Conservation (phyloP, 805 yeast genomes). For the Candida yuanshanica region DNA sequence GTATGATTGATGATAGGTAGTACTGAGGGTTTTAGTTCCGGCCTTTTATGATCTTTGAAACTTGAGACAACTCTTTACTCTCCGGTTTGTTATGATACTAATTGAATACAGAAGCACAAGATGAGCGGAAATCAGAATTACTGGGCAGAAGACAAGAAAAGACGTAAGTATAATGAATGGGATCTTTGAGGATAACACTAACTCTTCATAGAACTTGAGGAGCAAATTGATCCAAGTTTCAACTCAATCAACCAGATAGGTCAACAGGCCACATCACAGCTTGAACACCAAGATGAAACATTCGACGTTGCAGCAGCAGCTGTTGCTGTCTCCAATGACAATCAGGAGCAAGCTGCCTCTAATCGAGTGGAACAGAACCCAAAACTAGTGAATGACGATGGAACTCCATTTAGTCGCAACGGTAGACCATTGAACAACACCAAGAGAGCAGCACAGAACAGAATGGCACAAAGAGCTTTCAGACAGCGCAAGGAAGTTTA, state of each 20-base stretch:
- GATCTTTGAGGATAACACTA: background rate
- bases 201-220: conserved; percentile 13
- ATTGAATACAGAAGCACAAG: too few relatives aligned
- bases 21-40: background rate
- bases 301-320: conserved; percentile 34
- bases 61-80: too few relatives aligned
- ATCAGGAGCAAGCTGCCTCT: conserved; percentile 16
- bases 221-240: conserved; percentile 28
- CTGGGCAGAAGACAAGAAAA: conserved; percentile 16
- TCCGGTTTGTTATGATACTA: too few relatives aligned
- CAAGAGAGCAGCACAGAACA: conserved; percentile 87
- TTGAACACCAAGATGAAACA: conserved; percentile 15
- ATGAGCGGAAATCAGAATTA: conserved; percentile 11
- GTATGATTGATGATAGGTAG: too few relatives aligned
- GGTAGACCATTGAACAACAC: conserved; percentile 47
- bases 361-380: background rate
- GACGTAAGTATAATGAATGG: conserved; percentile 5
- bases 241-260: conserved; percentile 14
- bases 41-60: background rate
- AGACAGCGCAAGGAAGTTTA: conserved; percentile 78
- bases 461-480: conserved; percentile 89
- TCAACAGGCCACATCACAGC: conserved; percentile 10
- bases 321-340: conserved; percentile 24
- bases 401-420: conserved; percentile 15
- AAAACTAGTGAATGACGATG: conserved; percentile 2